Evolutionary conservation across 2,329 filamentous ascomycete species (phyloP), one percentile per base, ranked within the genome.

Genomic region (Xylaria sp.): DNA sequence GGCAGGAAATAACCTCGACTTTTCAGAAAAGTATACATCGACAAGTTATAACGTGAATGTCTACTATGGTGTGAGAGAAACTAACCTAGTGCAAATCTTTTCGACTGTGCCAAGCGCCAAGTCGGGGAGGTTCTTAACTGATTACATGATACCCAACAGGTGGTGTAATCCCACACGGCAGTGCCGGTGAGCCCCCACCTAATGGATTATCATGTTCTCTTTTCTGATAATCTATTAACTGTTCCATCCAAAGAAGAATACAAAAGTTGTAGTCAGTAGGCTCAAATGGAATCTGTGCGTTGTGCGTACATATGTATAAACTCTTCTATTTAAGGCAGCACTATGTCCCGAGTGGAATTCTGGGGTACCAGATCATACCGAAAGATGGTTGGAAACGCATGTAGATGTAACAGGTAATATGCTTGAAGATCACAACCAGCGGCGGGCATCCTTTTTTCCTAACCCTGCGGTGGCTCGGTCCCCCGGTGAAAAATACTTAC

Each of bases 21-120:
- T 4, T 31, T 15, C 9, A 56, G 15, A 23, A 38, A n/a, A 15
- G 11, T 23, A 23, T 23, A 23, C 23, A 23, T 15, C 53, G 6
- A 42, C 6, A 28, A 42, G n/a, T 54, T 31, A 38, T 40, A 17
- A 40, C 11, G 10, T 6, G 23, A 20, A n/a, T 2, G n/a, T 54
- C 23, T 28, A 13, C 20, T 23, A 20, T 17, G 23, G 31, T 33
- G 28, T 31, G 26, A 38, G 23, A 38, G 31, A 38, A 23, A 23
- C 17, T 20, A 9, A 10, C 15, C 20, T 23, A 36, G 33, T 38
- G 53, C 31, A 56, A 56, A 36, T 38, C n/a, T 38, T n/a, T 56
- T 56, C 53, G 20, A 13, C 33, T 56, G n/a, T 9, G 53, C 53
- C 53, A 56, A 56, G 38, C 38, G 59, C 59, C 59, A 63, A 53